Conservation (phyloP, 208 protist species). For the Trichomonas tenax region DNA sequence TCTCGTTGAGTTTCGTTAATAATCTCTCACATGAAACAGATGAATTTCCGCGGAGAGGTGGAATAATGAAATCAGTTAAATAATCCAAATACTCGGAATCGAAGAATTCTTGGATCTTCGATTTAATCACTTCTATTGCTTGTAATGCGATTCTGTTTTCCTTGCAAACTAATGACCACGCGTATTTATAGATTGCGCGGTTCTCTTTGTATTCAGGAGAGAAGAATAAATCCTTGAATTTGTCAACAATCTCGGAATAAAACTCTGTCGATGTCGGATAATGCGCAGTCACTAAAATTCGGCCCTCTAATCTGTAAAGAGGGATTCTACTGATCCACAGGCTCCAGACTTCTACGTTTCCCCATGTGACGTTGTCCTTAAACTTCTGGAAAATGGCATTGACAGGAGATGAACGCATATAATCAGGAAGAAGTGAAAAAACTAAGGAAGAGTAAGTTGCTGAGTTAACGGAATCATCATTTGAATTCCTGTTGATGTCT, state of each 20-base stretch:
- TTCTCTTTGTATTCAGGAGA: not conserved
- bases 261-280: not conserved
- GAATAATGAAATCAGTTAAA: not conserved
- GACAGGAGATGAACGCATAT: not conserved
- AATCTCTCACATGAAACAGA: not conserved
- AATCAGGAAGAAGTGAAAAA: not conserved
- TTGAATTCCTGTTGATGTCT: not conserved
- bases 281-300: not conserved
- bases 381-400: not conserved
- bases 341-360: not conserved
- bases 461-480: not conserved
- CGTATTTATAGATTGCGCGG: not conserved
- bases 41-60: not conserved
- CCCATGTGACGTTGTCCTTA: not conserved
- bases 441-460: not conserved
- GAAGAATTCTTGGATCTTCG: not conserved
- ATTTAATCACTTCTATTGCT: not conserved
- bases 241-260: not conserved
- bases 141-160: not conserved
- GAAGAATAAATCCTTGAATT: not conserved
- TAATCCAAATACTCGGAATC: not conserved
- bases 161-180: not conserved
- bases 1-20: not conserved
- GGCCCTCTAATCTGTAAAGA: not conserved
- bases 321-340: not conserved